phyloP scores from a whole-genome alignment of 352 stramenopile species.

The Peronospora farinosa region DNA sequence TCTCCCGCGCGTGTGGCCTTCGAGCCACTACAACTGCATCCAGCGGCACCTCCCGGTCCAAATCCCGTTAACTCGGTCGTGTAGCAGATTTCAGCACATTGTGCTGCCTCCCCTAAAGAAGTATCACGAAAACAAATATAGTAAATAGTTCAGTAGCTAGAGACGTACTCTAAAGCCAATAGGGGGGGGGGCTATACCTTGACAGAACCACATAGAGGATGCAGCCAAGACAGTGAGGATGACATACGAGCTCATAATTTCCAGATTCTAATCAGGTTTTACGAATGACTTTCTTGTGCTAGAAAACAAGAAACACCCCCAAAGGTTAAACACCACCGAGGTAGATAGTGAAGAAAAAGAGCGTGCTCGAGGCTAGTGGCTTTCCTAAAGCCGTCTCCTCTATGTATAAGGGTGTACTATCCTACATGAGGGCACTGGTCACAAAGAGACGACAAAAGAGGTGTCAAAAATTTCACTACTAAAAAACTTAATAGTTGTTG shows the following conservation, averaged over 20 bases:
- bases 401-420: neutral
- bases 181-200: neutral
- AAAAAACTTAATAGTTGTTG: no score
- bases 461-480: no score
- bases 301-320: no score
- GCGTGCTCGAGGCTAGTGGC: no score
- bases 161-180: neutral
- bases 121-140: conserved; percentile 4
- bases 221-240: conserved; percentile 1
- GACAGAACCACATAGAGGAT: conserved; percentile 4
- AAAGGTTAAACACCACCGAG: no score
- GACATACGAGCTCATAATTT: conserved; percentile 14
- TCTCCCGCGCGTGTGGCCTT: conserved; percentile 15
- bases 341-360: no score
- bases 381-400: no score
- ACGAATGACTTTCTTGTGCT: neutral
- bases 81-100: conserved; percentile 35
- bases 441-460: conserved; percentile 13
- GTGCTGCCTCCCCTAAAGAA: conserved; percentile 22
- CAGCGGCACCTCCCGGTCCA: conserved; percentile 17
- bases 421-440: conserved; percentile 11
- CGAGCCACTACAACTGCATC: conserved; percentile 31
- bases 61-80: conserved; percentile 39
- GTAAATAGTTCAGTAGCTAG: neutral
- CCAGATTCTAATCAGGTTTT: neutral